Evolutionary conservation across 768 basidiomycete species (phyloP), one percentile per base, ranked within the genome.

Genomic region (Boletellus ananiceps): DNA sequence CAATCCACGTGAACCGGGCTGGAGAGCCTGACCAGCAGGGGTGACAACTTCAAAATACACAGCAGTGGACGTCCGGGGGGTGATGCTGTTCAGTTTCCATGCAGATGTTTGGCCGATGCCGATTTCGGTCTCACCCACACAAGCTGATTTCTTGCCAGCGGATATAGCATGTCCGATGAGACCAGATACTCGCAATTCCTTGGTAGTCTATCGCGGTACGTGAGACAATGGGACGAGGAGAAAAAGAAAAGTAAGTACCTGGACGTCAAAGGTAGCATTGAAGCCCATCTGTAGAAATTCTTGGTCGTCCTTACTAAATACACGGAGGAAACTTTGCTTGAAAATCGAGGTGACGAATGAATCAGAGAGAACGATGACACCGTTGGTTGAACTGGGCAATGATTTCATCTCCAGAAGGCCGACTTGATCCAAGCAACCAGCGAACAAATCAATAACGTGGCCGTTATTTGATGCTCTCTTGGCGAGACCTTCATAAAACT

Each of bases 41-140:
- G 94, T 94, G 53, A 97, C 96, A 25, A 98, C 96, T 66, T 99
- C 96, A 63, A 99, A 97, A 73, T 98, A 99, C 32, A 95, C 92
- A 25, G 84, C 95, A 42, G 86, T 80, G 1, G 95, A 84, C 1
- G 93, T 92, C 48, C 79, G 85, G 4, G 93, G 92, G 0, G 82
- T 91, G 56, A 99, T 79, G 44, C 84, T 78, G 72, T 95, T 96
- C 59, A 98, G 81, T 71, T 92, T 96, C 96, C 96, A 99, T 1
- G 93, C 95, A 9, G 95, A 96, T 0, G 96, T 99, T 66, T 94
- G 91, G 29, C 94, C 95, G 52, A 99, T 95, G 65, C 96, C 96
- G 51, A 99, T 98, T 68, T 98, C 96, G 0, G 96, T 98, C 73
- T 99, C 96, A 52, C 95, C 96, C 15, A 99, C 96, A 61, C 91